Evolutionary conservation across 2,329 filamentous ascomycete genomes (phyloP).

Genomic region (Leptographium radiaticola): DNA sequence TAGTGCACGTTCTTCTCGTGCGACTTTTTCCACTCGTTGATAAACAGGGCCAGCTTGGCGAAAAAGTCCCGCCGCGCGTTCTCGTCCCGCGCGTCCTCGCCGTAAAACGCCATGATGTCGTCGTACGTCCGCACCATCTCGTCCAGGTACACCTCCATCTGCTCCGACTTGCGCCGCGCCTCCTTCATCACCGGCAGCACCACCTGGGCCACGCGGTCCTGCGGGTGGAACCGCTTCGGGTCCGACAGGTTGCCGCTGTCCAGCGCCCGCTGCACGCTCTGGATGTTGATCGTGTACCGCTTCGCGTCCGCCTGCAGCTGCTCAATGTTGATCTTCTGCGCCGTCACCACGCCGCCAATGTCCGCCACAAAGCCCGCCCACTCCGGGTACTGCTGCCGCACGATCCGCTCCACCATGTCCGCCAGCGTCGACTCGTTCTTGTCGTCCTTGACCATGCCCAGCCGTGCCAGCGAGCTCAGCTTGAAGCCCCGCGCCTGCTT

Average conservation of each 20-base stretch:
- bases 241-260: conserved; percentile 92
- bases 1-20: conserved; percentile 77
- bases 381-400: conserved; percentile 89
- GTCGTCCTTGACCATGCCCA: conserved; percentile 98
- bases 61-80: conserved; percentile 95
- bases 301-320: conserved; percentile 77
- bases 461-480: conserved; percentile 77
- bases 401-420: conserved; percentile 90
- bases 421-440: conserved; percentile 96
- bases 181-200: conserved; percentile 96
- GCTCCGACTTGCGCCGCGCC: conserved; percentile 85
- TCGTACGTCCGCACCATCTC: conserved; percentile 87
- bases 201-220: conserved; percentile 85
- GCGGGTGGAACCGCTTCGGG: conserved; percentile 93
- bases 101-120: conserved; percentile 93
- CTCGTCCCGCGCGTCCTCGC: conserved; percentile 84
- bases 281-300: conserved; percentile 88
- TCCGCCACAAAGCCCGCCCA: conserved; percentile 85
- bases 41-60: conserved; percentile 77
- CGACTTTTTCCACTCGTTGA: conserved; percentile 92
- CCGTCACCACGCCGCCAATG: conserved; percentile 62
- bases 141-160: conserved; percentile 85
- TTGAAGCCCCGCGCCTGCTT: conserved; percentile 98
- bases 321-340: conserved; percentile 90
- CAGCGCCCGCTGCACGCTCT: conserved; percentile 81